These are phyloP conservation scores for Rhododendron williamsianum DNA, from an alignment of 148 eudicot species.

Conservation along the genomic window DNA sequence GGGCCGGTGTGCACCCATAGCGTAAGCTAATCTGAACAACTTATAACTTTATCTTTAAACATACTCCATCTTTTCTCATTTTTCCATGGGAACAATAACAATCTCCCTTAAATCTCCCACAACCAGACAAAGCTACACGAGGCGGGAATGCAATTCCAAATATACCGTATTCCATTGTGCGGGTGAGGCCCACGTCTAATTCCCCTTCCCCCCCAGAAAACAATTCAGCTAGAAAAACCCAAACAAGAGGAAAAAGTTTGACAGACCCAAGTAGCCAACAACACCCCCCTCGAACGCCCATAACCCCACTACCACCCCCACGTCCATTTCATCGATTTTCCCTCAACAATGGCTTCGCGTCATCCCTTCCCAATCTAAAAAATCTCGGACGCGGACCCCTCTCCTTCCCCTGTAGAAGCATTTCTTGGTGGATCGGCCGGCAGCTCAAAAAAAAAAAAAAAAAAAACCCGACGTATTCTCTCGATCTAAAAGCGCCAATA, in stretches of 20 bases:
- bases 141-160: slow-evolving; percentile 17
- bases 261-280: not conserved
- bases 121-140: not conserved
- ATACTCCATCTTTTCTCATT: no score
- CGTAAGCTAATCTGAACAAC: no score
- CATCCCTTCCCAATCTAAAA: not conserved
- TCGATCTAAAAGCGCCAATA: not conserved
- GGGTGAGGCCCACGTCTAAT: not conserved
- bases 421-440: not conserved
- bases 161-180: not conserved
- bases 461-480: not conserved
- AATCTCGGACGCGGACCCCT: not conserved
- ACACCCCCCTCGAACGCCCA: not conserved
- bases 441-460: not conserved
- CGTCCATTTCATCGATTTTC: not conserved
- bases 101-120: not conserved
- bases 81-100: no score
- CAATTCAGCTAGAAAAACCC: not conserved
- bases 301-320: not conserved
- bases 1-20: no score
- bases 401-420: no score
- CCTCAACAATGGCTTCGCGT: not conserved
- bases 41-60: no score
- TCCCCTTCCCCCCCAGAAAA: not conserved
- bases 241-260: not conserved